A percentile compares a stretch with the other conserved stretches of the same genome.
Conservation (phyloP, 2,329 filamentous ascomycete genomes). For the Dothistroma septosporum region DNA sequence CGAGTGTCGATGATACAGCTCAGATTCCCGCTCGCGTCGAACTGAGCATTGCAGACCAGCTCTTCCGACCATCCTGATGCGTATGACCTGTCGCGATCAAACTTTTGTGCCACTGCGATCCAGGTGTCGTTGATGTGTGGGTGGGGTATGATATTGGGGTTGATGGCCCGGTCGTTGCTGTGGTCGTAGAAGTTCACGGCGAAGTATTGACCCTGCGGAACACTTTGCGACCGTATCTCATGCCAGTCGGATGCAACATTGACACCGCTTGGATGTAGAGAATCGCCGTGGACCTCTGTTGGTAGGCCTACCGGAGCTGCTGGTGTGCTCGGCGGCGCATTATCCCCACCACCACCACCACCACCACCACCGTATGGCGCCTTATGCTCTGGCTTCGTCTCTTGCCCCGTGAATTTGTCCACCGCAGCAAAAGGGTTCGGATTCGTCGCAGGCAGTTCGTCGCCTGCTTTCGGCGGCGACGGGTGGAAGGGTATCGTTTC, state of each 20-base stretch:
- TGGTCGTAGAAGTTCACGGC: slow-evolving; percentile 9
- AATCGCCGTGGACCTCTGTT: not conserved
- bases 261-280: not conserved
- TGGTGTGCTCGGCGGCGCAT: not conserved
- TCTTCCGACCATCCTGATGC: slow-evolving; percentile 7
- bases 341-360: not conserved
- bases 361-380: not conserved
- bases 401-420: not conserved
- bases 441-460: slow-evolving; percentile 7
- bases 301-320: not conserved
- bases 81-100: not conserved
- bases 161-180: slow-evolving; percentile 2
- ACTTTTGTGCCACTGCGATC: slow-evolving; percentile 9
- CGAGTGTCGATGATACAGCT: slow-evolving; percentile 1
- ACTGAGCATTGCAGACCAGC: slow-evolving; percentile 5
- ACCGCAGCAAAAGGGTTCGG: slow-evolving; percentile 8
- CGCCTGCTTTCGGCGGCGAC: not conserved
- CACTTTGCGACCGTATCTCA: slow-evolving; percentile 1
- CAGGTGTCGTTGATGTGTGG: slow-evolving; percentile 4
- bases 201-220: slow-evolving; percentile 8
- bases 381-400: not conserved
- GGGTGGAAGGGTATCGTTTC: not conserved
- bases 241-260: not conserved
- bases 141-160: slow-evolving; percentile 11
- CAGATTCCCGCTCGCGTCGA: slow-evolving; percentile 2